phyloP scores from a whole-genome alignment of 345 rosid genomes.

The Populus nigra region DNA sequence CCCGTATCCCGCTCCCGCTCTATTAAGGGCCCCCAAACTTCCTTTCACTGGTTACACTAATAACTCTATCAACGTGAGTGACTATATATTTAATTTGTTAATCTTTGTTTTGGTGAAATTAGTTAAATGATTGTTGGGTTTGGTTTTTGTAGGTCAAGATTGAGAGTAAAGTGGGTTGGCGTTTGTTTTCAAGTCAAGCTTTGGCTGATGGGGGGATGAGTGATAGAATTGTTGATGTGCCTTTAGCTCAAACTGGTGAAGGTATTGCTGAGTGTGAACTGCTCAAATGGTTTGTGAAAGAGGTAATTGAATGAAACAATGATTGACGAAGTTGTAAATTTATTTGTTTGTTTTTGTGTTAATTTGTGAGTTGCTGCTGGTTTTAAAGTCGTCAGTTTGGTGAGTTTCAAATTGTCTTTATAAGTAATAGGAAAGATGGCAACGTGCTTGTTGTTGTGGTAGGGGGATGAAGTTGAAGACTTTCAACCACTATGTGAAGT shows the following conservation, averaged over 20 bases:
- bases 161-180: conserved; percentile 26
- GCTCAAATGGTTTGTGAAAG: conserved; percentile 82
- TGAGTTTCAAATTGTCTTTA: neutral
- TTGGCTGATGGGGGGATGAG: conserved; percentile 34
- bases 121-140: neutral
- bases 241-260: conserved; percentile 95
- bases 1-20: conserved; percentile 11
- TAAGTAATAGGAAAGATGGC: neutral
- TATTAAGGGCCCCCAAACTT: neutral
- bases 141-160: neutral
- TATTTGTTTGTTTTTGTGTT: too few relatives aligned
- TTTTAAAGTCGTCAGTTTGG: neutral
- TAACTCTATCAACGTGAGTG: conserved; percentile 33
- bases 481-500: conserved; percentile 96
- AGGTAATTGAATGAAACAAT: conserved; percentile 45
- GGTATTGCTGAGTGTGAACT: conserved; percentile 98
- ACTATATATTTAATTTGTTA: neutral
- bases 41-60: neutral
- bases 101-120: neutral
- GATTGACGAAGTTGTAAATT: neutral
- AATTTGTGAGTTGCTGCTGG: neutral
- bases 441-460: conserved; percentile 10
- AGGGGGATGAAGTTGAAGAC: conserved; percentile 88
- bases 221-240: conserved; percentile 65
- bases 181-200: conserved; percentile 53